These are phyloP conservation scores for Hypoxylon sp. DNA, from an alignment of 2,329 filamentous ascomycete genomes.

Conservation along the genomic window DNA sequence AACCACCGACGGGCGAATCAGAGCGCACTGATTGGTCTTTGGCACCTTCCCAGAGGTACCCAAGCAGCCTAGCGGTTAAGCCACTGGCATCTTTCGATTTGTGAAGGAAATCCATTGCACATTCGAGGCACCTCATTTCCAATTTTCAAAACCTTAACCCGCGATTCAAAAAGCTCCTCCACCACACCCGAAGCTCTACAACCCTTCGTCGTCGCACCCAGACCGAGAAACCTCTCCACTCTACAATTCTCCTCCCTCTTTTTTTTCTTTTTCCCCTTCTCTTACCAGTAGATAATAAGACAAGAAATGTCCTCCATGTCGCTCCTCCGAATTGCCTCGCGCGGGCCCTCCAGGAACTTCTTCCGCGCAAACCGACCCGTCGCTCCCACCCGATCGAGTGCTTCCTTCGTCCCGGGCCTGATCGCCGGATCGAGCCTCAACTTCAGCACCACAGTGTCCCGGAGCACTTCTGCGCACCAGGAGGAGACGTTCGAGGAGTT, in stretches of 20 bases:
- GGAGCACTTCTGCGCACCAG: constrained; percentile 71
- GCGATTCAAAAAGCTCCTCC: neutral
- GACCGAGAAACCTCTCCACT: constrained; percentile 11
- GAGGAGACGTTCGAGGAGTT: constrained; percentile 99
- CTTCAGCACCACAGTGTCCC: constrained; percentile 73
- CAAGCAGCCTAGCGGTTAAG: too few relatives aligned
- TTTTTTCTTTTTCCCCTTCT: neutral
- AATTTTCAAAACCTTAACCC: constrained; percentile 17
- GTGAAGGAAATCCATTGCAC: constrained; percentile 39
- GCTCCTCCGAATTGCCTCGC: constrained; percentile 78
- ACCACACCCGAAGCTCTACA: neutral
- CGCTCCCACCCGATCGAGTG: constrained; percentile 66
- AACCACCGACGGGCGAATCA: constrained; percentile 41
- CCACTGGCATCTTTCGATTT: constrained; percentile 48
- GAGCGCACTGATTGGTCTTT: constrained; percentile 16
- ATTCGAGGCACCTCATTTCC: constrained; percentile 20
- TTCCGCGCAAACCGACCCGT: constrained; percentile 74
- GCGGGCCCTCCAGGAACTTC: constrained; percentile 72
- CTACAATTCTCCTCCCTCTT: constrained; percentile 6
- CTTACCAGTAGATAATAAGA: constrained; percentile 12
- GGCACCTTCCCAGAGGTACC: too few relatives aligned
- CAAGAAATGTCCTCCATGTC: constrained; percentile 78
- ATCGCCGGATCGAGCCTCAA: constrained; percentile 62
- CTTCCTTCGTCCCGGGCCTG: constrained; percentile 61
- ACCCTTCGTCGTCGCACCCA: constrained; percentile 11